phyloP scores from a whole-genome alignment of 345 rosid species.

The Erucastrum elatum region DNA sequence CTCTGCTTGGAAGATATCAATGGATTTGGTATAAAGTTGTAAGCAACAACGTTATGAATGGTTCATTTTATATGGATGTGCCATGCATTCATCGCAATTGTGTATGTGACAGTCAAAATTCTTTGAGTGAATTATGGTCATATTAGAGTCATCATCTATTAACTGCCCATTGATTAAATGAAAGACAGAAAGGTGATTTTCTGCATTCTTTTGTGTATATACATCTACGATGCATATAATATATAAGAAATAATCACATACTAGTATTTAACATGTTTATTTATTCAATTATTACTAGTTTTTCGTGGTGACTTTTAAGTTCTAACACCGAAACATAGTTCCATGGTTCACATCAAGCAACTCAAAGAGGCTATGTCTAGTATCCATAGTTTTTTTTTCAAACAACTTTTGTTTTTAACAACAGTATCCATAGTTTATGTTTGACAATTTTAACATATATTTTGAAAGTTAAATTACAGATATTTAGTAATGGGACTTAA shows the following conservation, averaged over 20 bases:
- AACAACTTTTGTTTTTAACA: no score
- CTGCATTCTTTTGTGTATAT: no score
- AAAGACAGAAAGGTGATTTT: no score
- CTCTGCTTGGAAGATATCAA: background rate
- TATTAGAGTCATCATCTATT: background rate
- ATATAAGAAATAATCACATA: no score
- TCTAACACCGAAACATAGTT: no score
- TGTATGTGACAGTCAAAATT: conserved; percentile 19
- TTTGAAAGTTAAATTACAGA: background rate
- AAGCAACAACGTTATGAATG: background rate
- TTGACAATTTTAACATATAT: background rate
- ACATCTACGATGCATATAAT: no score
- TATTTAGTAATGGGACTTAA: background rate
- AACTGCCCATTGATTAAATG: background rate
- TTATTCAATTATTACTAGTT: no score
- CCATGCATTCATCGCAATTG: conserved; percentile 3
- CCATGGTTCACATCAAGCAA: no score
- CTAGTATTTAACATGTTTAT: no score
- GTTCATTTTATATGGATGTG: conserved; percentile 18
- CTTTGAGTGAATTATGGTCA: conserved; percentile 1
- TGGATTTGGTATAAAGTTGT: background rate
- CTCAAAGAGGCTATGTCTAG: background rate
- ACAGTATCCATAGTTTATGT: background rate
- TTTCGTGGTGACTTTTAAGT: no score
- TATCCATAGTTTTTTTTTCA: background rate